Percentiles rank a stretch among this genome's conserved stretches.
These are phyloP conservation scores for Wickerhamiella hasegawae DNA, from an alignment of 805 yeast genomes.

Conservation along the genomic window DNA sequence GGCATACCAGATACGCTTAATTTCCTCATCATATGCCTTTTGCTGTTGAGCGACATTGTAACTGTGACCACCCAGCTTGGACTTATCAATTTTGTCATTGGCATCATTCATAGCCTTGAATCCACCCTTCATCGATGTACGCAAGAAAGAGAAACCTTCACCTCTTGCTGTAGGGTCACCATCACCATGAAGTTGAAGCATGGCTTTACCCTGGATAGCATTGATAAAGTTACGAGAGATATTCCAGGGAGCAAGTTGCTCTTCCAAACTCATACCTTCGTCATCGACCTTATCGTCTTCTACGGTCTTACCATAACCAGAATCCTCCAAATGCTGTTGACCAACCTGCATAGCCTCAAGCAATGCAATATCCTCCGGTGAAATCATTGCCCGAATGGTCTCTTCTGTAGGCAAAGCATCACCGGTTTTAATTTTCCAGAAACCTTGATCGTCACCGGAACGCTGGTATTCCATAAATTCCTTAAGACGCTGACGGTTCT, in stretches of 20 bases:
- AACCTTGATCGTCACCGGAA: conserved; percentile 86
- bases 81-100: conserved; percentile 26
- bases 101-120: conserved; percentile 32
- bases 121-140: conserved; percentile 93
- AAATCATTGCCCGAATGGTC: conserved; percentile 61
- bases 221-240: conserved; percentile 77
- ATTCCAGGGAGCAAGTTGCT: conserved; percentile 88
- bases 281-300: conserved; percentile 28
- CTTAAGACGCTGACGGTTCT: conserved; percentile 83
- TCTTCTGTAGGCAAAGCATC: conserved; percentile 61
- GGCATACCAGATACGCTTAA: conserved; percentile 74
- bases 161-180: conserved; percentile 93
- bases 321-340: conserved; percentile 75
- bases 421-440: conserved; percentile 69
- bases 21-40: conserved; percentile 80
- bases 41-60: conserved; percentile 78
- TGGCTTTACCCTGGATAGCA: conserved; percentile 92
- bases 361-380: conserved; percentile 80
- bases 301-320: conserved; percentile 35
- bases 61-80: conserved; percentile 44
- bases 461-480: conserved; percentile 97
- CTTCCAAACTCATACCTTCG: conserved; percentile 45
- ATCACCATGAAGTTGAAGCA: conserved; percentile 85
- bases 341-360: conserved; percentile 89
- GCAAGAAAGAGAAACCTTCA: conserved; percentile 71